Percentiles rank a stretch among this genome's conserved stretches.
Evolutionary conservation across 2,329 filamentous ascomycete species (phyloP).

Genomic region (Fusarium fujikuroi): DNA sequence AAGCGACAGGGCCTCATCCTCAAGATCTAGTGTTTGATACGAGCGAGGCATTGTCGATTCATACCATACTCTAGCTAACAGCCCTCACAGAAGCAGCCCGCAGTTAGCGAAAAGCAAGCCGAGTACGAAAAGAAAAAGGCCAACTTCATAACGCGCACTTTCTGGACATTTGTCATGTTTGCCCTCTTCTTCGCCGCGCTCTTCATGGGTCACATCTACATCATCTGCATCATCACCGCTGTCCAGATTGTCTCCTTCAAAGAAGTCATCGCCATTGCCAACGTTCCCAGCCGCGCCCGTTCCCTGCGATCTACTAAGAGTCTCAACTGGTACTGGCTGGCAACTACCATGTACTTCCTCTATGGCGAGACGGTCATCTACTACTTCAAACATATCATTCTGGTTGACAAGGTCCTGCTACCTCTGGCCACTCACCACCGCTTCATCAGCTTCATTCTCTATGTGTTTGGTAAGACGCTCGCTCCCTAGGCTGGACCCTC

Average conservation of each 20-base stretch:
- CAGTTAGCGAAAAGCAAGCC: slow-evolving; percentile 55
- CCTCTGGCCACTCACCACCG: slow-evolving; percentile 96
- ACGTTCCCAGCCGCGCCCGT: slow-evolving; percentile 89
- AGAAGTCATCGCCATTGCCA: slow-evolving; percentile 97
- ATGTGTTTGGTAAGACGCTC: slow-evolving; percentile 81
- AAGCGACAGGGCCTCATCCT: background rate
- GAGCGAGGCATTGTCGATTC: background rate
- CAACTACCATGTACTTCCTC: slow-evolving; percentile 99
- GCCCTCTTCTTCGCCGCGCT: slow-evolving; percentile 89
- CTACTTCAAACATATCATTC: slow-evolving; percentile 98
- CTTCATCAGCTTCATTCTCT: slow-evolving; percentile 98
- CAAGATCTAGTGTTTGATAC: background rate
- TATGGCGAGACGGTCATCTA: slow-evolving; percentile 99
- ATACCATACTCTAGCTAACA: background rate
- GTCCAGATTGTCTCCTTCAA: slow-evolving; percentile 98
- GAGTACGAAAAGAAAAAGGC: slow-evolving; percentile 99
- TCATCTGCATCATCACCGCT: slow-evolving; percentile 90
- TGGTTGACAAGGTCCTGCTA: slow-evolving; percentile 92
- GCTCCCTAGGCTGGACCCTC: background rate
- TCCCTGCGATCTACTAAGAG: slow-evolving; percentile 94
- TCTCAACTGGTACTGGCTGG: slow-evolving; percentile 98
- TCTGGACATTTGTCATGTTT: slow-evolving; percentile 99
- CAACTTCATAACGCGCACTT: slow-evolving; percentile 94
- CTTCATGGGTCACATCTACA: slow-evolving; percentile 97
- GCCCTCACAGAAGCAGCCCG: slow-evolving; percentile 54